Base-by-base conservation (phyloP, 257 asterid genomes). In the Gentiana dahurica region DNA sequence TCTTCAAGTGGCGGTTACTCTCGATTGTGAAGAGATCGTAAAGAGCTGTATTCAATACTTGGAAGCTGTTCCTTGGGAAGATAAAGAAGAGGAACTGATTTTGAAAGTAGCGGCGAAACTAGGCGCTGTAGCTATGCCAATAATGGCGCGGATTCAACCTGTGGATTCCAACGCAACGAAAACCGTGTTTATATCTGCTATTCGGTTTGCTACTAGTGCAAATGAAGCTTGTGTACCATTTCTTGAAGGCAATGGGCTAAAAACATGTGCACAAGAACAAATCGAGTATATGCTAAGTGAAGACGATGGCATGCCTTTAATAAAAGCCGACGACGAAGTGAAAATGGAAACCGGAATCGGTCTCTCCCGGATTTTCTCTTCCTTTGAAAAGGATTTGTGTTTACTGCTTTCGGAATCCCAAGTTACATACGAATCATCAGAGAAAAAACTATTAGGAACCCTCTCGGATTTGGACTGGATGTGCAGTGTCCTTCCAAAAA, bases 201-300 rank as follows among this genome's bases (percentile, higher is more conserved):
- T 87, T 53, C 88, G 83, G 24, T 75, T 75, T 45, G 94, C 96
- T 71, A 84, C 94, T 54, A 77, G 86, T 6, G 54, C 58, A 6
- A 64, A 57, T 15, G 61, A 55, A 41, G 70, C 79, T 4, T 65
- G 58, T 68, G 86, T 83, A 36, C 78, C 78, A n/a, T 84, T 79
- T 12, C 9, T 41, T 7, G 8, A 41, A 1, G 84, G 84, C 1
- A 86, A 79, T 36, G 85, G 81, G 63, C 77, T 84, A 32, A 76
- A 76, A 71, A 66, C 61, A 13, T 84, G 89, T 10, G 96, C 96
- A 36, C 94, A 81, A 70, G 94, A 87, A 68, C 96, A 87, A 63
- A 80, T 81, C 5, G 96, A 84, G 34, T 87, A 73, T 81, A 87
- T 87, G 96, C 83, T 87, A 4, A 80, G 79, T 15, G 83, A 79